Evolutionary conservation across 1,284 basidiomycete genomes (phyloP), one percentile per base, ranked within the genome.

Genomic region (Sanghuangporus weigelae): DNA sequence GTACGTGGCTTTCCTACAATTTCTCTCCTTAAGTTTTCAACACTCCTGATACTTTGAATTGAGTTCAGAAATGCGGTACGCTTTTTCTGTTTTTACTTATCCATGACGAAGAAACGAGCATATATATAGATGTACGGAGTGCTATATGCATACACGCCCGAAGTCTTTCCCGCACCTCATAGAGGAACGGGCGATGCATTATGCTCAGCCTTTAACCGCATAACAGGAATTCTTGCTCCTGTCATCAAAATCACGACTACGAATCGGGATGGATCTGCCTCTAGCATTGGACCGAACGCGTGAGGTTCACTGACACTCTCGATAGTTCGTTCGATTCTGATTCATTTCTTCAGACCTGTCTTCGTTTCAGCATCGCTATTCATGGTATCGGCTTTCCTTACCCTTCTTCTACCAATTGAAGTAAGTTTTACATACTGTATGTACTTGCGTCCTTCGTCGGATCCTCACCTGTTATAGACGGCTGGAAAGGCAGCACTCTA

Each of bases 111-210:
- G 14, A 44, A 57, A 23, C 26, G 14, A 44, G 26, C 21, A 35
- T 12, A 42, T 35, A 51, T 36, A 35, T 48, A 81, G 78, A 84
- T 84, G 83, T 84, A 86, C 69, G 84, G 82, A 11, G 78, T 86
- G 10, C 75, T 87, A n/a, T 87, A 81, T 67, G 83, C 83, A 2
- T 84, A 84, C 68, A 83, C 83, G 0, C 86, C 86, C 19, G 85
- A 87, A 68, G 80, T 86, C 10, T 88, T 88, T 75, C 84, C 86
- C 0, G 83, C 84, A 0, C 84, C 84, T 1, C 81, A 83, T 63
- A 78, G 86, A 46, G 86, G 85, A 4, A 87, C 86, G 0, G 86
- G 84, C 4, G 84, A 87, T 67, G 85, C 85, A 0, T 72, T 87
- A 31, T 78, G 81, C 65, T 74, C 80, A 65, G 79, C 79, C 8